Percentiles rank a stretch among this genome's conserved stretches.
These are phyloP conservation scores for Conticribra weissflogii DNA, from an alignment of 108 stramenopile species.

Conservation along the genomic window DNA sequence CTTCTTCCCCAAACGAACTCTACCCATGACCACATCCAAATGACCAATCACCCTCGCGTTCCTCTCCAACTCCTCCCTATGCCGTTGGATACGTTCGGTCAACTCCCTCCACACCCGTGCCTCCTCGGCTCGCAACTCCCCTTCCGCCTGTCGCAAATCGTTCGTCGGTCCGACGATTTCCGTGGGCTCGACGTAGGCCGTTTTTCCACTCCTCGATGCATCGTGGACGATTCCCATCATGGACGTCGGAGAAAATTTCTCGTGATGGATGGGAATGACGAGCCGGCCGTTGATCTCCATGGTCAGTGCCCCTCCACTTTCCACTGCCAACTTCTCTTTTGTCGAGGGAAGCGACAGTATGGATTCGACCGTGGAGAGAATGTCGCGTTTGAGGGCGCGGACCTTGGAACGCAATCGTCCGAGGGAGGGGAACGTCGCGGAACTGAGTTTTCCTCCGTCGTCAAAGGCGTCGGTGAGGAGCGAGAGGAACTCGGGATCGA, in stretches of 20 bases:
- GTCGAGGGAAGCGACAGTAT: constrained; percentile 63
- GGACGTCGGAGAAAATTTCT: too few relatives aligned
- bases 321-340: constrained; percentile 69
- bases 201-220: constrained; percentile 85
- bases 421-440: constrained; percentile 70
- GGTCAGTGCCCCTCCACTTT: constrained; percentile 72
- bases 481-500: constrained; percentile 60
- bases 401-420: constrained; percentile 66
- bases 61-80: constrained; percentile 51
- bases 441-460: constrained; percentile 56
- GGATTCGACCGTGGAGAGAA: constrained; percentile 63
- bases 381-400: constrained; percentile 57
- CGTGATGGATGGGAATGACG: constrained; percentile 72
- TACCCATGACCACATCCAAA: constrained; percentile 79
- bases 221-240: constrained; percentile 94
- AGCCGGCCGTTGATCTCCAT: constrained; percentile 72
- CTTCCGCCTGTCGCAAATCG: constrained; percentile 77
- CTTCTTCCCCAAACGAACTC: constrained; percentile 70
- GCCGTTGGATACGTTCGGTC: constrained; percentile 59
- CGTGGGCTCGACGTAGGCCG: constrained; percentile 92
- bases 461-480: constrained; percentile 79
- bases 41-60: constrained; percentile 67
- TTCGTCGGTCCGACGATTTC: constrained; percentile 90
- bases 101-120: constrained; percentile 73
- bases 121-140: constrained; percentile 77